phyloP scores from a whole-genome alignment of 345 rosid species.

The Eucalyptus brandiana region DNA sequence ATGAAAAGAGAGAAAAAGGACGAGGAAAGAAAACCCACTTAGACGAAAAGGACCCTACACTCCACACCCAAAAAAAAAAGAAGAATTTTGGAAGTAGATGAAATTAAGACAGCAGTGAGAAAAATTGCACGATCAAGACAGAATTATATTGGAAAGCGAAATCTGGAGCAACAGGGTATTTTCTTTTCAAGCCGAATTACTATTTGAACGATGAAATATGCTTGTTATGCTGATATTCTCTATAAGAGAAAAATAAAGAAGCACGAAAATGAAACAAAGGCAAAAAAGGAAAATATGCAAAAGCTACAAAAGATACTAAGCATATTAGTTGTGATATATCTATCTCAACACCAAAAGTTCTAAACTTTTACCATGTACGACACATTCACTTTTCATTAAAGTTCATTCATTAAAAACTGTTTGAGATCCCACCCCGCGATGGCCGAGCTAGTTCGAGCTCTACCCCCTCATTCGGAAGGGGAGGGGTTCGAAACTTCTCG shows the following conservation, averaged over 20 bases:
- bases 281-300: background rate
- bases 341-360: too few species aligned
- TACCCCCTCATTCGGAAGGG: too few species aligned
- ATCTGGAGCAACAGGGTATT: background rate
- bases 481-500: too few species aligned
- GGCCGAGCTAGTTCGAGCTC: too few species aligned
- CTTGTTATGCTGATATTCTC: background rate
- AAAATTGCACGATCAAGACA: background rate
- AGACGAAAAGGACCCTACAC: background rate
- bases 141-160: background rate
- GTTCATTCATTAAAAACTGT: too few species aligned
- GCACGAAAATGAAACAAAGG: background rate
- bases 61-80: background rate
- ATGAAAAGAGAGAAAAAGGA: background rate
- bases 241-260: background rate
- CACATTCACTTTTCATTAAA: too few species aligned
- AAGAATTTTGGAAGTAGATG: background rate
- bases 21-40: background rate
- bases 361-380: too few species aligned
- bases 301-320: background rate
- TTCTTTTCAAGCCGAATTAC: background rate
- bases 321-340: too few species aligned
- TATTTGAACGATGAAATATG: background rate
- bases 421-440: rapidly evolving
- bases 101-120: background rate